A percentile compares a stretch with the other conserved stretches of the same genome.
Conservation (phyloP, 257 asterid species). For the Lithospermum erythrorhizon region DNA sequence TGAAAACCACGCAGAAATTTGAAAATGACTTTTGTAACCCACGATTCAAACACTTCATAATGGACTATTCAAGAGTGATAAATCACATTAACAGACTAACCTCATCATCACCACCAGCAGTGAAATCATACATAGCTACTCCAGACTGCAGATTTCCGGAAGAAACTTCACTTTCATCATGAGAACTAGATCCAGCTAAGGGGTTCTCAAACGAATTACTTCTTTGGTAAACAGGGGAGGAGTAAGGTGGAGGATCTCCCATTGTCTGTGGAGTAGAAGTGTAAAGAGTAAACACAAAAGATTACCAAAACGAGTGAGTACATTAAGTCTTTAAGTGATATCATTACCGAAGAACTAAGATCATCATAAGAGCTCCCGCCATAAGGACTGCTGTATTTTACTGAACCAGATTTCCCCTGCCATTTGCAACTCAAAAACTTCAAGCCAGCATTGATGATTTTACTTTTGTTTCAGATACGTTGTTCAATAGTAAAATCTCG, state of each 20-base stretch:
- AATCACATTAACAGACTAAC: constrained; percentile 22
- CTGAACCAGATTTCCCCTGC: constrained; percentile 69
- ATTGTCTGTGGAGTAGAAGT: constrained; percentile 38
- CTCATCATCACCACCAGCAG: constrained; percentile 99
- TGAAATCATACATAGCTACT: constrained; percentile 91
- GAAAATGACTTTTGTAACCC: too few relatives aligned
- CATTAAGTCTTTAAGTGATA: neutral
- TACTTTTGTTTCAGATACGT: neutral
- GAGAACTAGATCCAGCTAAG: constrained; percentile 66
- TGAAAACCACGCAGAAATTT: too few relatives aligned
- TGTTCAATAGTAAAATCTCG: neutral
- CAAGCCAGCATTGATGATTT: constrained; percentile 3
- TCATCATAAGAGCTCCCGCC: constrained; percentile 40
- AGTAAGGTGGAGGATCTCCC: constrained; percentile 99
- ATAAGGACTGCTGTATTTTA: constrained; percentile 39
- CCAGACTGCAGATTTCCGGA: constrained; percentile 67
- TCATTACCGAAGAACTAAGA: constrained; percentile 49
- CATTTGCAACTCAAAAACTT: constrained; percentile 26
- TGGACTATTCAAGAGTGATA: neutral
- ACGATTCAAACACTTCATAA: too few relatives aligned
- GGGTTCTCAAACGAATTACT: constrained; percentile 87
- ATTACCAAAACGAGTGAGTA: neutral
- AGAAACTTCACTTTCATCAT: constrained; percentile 59
- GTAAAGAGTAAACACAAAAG: neutral
- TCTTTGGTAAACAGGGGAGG: constrained; percentile 76